phyloP scores from a whole-genome alignment of 1,284 basidiomycete species.

The Boletus sp. region DNA sequence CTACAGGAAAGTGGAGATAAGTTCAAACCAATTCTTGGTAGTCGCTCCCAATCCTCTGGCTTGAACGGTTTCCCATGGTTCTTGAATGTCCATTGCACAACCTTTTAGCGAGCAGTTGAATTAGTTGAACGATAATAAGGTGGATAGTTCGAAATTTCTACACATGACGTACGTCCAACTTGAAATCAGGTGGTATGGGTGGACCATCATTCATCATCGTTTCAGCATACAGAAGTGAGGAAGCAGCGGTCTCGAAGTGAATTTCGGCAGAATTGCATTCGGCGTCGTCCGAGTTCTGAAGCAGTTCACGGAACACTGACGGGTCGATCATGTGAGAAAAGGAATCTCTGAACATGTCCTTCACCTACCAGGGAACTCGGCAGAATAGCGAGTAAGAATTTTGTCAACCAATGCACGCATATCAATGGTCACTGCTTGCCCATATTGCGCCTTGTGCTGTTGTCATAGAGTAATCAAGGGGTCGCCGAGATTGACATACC shows the following conservation, averaged over 20 bases:
- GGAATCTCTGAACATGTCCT: neutral
- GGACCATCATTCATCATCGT: neutral
- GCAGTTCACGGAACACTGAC: slow-evolving; percentile 10
- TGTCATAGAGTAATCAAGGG: too few relatives aligned
- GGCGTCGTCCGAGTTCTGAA: slow-evolving; percentile 11
- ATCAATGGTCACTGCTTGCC: slow-evolving; percentile 1
- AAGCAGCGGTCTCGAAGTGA: slow-evolving; percentile 2
- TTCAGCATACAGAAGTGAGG: neutral
- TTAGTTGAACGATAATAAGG: neutral
- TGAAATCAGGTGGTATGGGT: neutral
- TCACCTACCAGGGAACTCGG: slow-evolving; percentile 6
- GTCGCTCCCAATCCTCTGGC: neutral
- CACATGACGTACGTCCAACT: too few relatives aligned
- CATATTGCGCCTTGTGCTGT: too few relatives aligned
- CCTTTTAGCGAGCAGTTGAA: neutral
- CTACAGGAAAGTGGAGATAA: neutral
- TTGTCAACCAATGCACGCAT: slow-evolving; percentile 8
- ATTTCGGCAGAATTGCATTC: neutral
- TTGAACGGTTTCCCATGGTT: slow-evolving; percentile 3
- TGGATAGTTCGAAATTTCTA: neutral
- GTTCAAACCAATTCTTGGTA: slow-evolving; percentile 8
- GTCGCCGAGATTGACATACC: too few relatives aligned
- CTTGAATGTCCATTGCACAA: slow-evolving; percentile 6
- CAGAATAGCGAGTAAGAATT: slow-evolving; percentile 7
- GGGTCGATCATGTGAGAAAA: neutral